Evolutionary conservation across 495 filamentous ascomycete species (phyloP), one percentile per base, ranked within the genome.

Genomic region (Choiromyces venosus): DNA sequence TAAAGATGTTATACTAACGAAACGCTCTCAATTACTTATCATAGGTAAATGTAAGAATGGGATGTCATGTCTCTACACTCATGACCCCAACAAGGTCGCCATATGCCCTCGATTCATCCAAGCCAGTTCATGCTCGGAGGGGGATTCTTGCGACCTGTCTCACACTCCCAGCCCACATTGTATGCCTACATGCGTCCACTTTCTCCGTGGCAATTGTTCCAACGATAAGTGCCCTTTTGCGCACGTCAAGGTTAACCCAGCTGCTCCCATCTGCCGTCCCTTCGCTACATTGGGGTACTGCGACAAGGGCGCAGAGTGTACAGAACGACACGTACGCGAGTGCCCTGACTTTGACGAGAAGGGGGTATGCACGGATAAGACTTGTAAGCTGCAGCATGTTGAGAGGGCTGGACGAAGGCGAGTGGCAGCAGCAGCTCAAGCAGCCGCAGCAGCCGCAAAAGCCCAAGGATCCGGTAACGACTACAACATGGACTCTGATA

Each of bases 321-420:
- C 89, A 72, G 89, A 96, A 74, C 91, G 92, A 74, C 95, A 99
- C 83, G 89, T 92, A 70, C 85, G 88, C 82, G 95, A 97, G 82
- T 99, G 95, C 80, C 95, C 95, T 65, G 92, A 97, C 81, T 97
- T 96, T 85, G 91, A 92, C 86, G 97, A 97, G 84, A 91, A 87
- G 68, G 94, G 94, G 73, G 83, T 86, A 44, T 99, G 95, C 88
- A 90, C 88, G 79, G 89, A 88, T 80, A 90, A 90, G 83, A 90
- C 89, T 42, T 99, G 95, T 85, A 90, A 88, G 79, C 85, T 97
- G 73, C 91, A 89, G 37, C 95, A 99, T 83, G 88, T 94, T 77
- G 92, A 96, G 83, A 90, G 93, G 83, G 95, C 95, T 46, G 88
- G 88, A 52, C 87, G 88, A 78, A 87, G 91, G 71, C 86, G 89